Conservation (phyloP, 2,329 filamentous ascomycete species). For the Dothideomycetes sp. region DNA sequence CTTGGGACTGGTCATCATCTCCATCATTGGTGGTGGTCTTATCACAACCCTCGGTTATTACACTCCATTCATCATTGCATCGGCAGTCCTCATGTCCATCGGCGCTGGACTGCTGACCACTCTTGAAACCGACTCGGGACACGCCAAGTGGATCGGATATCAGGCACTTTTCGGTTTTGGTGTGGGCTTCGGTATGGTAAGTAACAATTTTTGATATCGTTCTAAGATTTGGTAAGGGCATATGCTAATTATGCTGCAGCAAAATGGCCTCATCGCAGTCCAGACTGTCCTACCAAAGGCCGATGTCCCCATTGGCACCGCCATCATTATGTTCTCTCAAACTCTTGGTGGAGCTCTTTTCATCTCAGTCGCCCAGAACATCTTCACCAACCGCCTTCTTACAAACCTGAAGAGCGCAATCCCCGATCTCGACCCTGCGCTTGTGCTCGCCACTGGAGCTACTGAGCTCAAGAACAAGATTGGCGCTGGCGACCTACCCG, state of each 20-base stretch:
- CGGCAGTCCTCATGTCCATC: constrained; percentile 31
- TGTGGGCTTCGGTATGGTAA: constrained; percentile 29
- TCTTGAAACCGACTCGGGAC: constrained; percentile 27
- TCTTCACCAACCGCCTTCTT: constrained; percentile 39
- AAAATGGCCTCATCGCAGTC: constrained; percentile 36
- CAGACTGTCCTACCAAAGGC: constrained; percentile 32
- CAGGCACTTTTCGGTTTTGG: constrained; percentile 28
- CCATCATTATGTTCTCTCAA: constrained; percentile 38
- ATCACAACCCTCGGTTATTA: constrained; percentile 37
- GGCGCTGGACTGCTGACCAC: constrained; percentile 36
- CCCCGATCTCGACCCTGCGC: constrained; percentile 29
- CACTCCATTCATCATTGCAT: constrained; percentile 35
- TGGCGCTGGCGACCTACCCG: constrained; percentile 34
- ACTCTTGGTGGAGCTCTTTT: constrained; percentile 39
- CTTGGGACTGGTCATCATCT: constrained; percentile 34
- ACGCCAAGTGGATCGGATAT: constrained; percentile 28
- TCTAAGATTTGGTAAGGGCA: constrained; percentile 20
- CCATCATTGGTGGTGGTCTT: constrained; percentile 27
- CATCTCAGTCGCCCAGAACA: constrained; percentile 39
- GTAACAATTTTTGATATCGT: too few relatives aligned
- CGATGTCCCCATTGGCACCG: constrained; percentile 37
- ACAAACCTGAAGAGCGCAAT: constrained; percentile 26
- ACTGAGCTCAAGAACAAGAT: constrained; percentile 50
- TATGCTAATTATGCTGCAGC: constrained; percentile 20
- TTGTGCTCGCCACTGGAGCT: constrained; percentile 38